Conservation (phyloP, 345 rosid genomes). For the Corymbia maculata region DNA sequence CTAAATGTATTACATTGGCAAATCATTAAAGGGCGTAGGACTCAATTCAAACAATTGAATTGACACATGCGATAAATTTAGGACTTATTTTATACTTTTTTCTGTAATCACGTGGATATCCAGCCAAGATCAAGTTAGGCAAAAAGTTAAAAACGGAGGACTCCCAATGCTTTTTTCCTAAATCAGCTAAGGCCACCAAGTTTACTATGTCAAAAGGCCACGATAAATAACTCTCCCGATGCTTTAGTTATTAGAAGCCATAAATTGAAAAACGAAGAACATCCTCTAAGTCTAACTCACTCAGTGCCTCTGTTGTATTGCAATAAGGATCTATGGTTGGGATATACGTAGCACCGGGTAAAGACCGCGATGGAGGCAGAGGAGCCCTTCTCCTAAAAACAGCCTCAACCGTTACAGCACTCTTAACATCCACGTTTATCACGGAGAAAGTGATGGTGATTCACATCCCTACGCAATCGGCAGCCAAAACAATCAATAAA, state of each 20-base stretch:
- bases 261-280: neutral
- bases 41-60: no score
- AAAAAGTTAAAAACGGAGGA: neutral
- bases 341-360: neutral
- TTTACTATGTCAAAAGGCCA: neutral
- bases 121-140: neutral
- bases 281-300: neutral
- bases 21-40: no score
- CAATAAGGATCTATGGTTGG: neutral
- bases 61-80: no score
- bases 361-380: neutral
- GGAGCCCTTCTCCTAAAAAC: neutral
- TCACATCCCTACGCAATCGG: neutral
- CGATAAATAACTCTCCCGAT: no score
- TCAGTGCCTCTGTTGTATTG: neutral
- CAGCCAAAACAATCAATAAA: neutral
- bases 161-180: neutral
- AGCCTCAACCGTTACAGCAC: neutral
- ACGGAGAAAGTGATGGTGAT: neutral
- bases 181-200: neutral
- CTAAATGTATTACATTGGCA: rapidly evolving
- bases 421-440: neutral
- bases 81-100: no score
- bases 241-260: neutral
- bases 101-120: neutral